A percentile compares a stretch with the other conserved stretches of the same genome.
Evolutionary conservation across 2,329 filamentous ascomycete genomes (phyloP).

Genomic region (Alternaria gansuensis): DNA sequence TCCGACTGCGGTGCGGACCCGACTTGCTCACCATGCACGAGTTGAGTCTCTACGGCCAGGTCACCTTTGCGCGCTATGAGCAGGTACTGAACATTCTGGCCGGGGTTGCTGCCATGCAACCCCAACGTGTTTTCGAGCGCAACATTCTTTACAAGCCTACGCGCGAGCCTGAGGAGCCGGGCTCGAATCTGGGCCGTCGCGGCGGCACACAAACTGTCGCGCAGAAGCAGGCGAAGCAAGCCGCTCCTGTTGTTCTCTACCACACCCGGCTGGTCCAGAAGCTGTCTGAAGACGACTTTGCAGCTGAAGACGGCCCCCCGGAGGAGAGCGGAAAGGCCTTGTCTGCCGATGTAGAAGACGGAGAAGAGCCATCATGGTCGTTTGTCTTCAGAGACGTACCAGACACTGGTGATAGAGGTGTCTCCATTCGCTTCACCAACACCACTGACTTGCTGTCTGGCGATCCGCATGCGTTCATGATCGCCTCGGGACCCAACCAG

Average conservation of each 20-base stretch:
- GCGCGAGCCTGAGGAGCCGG: conserved; percentile 56
- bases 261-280: conserved; percentile 62
- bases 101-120: conserved; percentile 69
- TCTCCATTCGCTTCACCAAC: conserved; percentile 63
- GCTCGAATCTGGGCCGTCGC: conserved; percentile 44
- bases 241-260: conserved; percentile 60
- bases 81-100: conserved; percentile 69
- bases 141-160: conserved; percentile 67
- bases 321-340: conserved; percentile 22
- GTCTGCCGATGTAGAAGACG: conserved; percentile 35
- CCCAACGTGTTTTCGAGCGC: conserved; percentile 63
- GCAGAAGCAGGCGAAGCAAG: conserved; percentile 42
- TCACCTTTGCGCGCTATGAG: conserved; percentile 65
- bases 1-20: conserved; percentile 26
- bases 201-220: conserved; percentile 52
- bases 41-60: conserved; percentile 68
- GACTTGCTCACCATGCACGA: conserved; percentile 64
- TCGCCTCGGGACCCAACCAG: conserved; percentile 62
- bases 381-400: conserved; percentile 55
- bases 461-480: conserved; percentile 61
- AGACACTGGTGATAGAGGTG: conserved; percentile 61
- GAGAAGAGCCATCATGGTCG: conserved; percentile 47
- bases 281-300: conserved; percentile 52
- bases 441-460: conserved; percentile 60
- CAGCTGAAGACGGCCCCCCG: conserved; percentile 21